A percentile compares a stretch with the other conserved stretches of the same genome.
These are phyloP conservation scores for Talaromyces sp. DNA, from an alignment of 2,329 filamentous ascomycete genomes.

Conservation along the genomic window DNA sequence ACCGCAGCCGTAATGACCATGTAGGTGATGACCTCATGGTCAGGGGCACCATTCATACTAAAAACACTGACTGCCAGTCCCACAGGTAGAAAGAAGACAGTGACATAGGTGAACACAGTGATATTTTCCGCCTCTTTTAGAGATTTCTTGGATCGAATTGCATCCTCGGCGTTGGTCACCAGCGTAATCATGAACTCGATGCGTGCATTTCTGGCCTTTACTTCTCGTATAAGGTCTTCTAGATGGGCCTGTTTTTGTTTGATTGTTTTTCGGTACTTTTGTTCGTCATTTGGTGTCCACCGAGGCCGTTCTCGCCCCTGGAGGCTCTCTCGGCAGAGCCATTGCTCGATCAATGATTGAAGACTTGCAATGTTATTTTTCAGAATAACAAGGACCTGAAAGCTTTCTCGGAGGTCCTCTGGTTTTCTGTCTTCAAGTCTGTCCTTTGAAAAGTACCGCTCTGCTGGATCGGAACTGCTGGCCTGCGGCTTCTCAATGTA, in stretches of 20 bases:
- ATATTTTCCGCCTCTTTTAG: constrained; percentile 22
- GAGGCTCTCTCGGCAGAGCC: constrained; percentile 20
- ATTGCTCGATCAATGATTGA: constrained; percentile 16
- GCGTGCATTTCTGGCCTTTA: constrained; percentile 3
- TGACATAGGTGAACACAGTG: constrained; percentile 29
- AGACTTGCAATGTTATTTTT: constrained; percentile 12
- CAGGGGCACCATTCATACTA: constrained; percentile 24
- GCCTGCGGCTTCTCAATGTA: not conserved
- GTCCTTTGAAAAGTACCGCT: constrained; percentile 11
- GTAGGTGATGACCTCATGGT: constrained; percentile 8
- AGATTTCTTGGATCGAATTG: constrained; percentile 15
- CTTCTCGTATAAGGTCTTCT: constrained; percentile 9
- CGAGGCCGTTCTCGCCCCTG: constrained; percentile 21
- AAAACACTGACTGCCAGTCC: constrained; percentile 26
- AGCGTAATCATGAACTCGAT: constrained; percentile 13
- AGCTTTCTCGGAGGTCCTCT: constrained; percentile 15
- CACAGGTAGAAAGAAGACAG: constrained; percentile 28
- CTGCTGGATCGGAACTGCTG: constrained; percentile 7
- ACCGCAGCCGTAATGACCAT: constrained; percentile 15
- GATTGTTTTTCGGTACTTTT: constrained; percentile 21
- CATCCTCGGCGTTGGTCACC: constrained; percentile 14
- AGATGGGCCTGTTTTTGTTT: constrained; percentile 11
- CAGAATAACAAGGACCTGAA: constrained; percentile 14
- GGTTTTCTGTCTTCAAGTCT: constrained; percentile 14
- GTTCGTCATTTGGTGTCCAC: constrained; percentile 27